Evolutionary conservation across 2,329 filamentous ascomycete species (phyloP).

Genomic region (Metarhizium brunneum): DNA sequence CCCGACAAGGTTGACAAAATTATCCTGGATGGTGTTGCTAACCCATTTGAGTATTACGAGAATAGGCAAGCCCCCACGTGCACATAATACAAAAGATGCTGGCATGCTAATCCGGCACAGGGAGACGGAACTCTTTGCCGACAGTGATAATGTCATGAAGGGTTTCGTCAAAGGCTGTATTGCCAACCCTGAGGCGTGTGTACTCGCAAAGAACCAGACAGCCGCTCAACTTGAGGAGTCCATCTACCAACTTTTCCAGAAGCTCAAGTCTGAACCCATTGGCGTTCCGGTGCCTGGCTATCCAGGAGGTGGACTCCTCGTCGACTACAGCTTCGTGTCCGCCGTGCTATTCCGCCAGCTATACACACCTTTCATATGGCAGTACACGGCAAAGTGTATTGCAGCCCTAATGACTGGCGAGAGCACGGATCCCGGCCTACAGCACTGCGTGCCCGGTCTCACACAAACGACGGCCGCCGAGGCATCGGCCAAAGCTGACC

Average conservation of each 20-base stretch:
- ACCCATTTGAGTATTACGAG: slow-evolving; percentile 22
- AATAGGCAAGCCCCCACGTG: background rate
- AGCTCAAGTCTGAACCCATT: slow-evolving; percentile 15
- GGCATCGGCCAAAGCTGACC: background rate
- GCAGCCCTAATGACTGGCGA: background rate
- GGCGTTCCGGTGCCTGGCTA: background rate
- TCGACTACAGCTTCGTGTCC: slow-evolving; percentile 2
- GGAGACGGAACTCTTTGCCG: slow-evolving; percentile 14
- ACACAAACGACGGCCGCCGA: background rate
- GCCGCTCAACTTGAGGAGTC: slow-evolving; percentile 14
- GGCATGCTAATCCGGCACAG: slow-evolving; percentile 6
- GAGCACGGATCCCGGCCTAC: background rate
- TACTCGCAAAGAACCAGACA: slow-evolving; percentile 11
- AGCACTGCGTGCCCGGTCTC: background rate
- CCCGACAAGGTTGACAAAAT: slow-evolving; percentile 23
- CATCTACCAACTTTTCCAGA: slow-evolving; percentile 13
- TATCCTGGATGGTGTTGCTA: slow-evolving; percentile 22
- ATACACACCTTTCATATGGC: slow-evolving; percentile 1
- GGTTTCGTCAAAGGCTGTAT: slow-evolving; percentile 16
- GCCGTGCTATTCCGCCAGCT: background rate
- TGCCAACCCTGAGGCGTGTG: slow-evolving; percentile 11
- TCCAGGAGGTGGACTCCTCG: background rate
- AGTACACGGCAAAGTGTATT: slow-evolving; percentile 1
- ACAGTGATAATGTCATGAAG: slow-evolving; percentile 17
- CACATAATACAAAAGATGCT: no score